Evolutionary conservation across 495 filamentous ascomycete species (phyloP).

Genomic region (Pyrenopolyporus hunteri): DNA sequence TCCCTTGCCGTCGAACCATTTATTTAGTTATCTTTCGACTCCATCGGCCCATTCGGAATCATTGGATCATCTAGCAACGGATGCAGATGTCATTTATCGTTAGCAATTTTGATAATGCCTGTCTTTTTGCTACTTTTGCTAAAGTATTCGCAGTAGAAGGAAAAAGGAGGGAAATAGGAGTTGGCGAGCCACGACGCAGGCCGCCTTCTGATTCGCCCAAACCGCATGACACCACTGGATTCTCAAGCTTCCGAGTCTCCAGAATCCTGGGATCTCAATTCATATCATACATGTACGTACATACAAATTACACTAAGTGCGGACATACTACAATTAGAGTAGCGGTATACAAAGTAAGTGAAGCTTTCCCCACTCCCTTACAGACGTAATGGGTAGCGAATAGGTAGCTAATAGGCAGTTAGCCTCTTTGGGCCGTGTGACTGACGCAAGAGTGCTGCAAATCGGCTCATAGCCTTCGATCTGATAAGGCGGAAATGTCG

Average conservation of each 20-base stretch:
- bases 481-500: conserved; percentile 33
- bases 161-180: conserved; percentile 24
- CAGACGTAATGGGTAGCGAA: no score
- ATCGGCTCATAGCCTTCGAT: conserved; percentile 35
- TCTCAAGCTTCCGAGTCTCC: conserved; percentile 32
- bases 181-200: conserved; percentile 4
- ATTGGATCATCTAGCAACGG: not conserved
- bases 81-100: no score
- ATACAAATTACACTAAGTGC: no score
- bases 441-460: conserved; percentile 9
- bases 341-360: not conserved
- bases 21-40: not conserved
- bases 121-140: no score
- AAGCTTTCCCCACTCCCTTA: not conserved
- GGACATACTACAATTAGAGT: no score
- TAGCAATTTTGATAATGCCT: conserved; percentile 13
- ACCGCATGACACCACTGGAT: conserved; percentile 34
- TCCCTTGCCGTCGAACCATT: conserved; percentile 26
- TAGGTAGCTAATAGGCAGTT: conserved; percentile 2
- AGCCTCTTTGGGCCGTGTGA: conserved; percentile 22
- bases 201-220: conserved; percentile 24
- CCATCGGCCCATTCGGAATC: conserved; percentile 30
- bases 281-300: not conserved
- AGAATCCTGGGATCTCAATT: conserved; percentile 19
- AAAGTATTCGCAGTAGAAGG: no score